Evolutionary conservation across 495 filamentous ascomycete species (phyloP), one percentile per base, ranked within the genome.

Genomic region (Penicillium manginii): DNA sequence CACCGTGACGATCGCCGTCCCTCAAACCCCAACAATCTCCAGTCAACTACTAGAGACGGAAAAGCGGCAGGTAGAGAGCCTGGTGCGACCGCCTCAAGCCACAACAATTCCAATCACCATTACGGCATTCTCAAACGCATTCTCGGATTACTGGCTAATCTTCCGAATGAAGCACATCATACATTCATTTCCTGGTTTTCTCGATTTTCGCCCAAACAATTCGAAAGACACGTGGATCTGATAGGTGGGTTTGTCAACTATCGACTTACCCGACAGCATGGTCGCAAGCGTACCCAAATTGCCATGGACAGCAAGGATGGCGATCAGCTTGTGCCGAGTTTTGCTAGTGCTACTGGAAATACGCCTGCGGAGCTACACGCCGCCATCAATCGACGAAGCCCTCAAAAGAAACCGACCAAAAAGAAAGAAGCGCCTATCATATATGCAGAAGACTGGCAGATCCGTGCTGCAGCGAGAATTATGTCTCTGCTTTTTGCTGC

Each of bases 391-490:
- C 74, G 79, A 7, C 81, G 75, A 77, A 79, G 73, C 57, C 77
- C 70, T 52, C 79, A 65, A 69, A 86, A 73, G 70, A 59, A 64
- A 48, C 49, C 65, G 2, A 78, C 72, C 14, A 69, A 72, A 14
- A 73, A 77, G 12, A 69, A 73, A 12, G 78, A 80, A 15, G 79
- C 84, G 42, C 80, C 79, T 14, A 79, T 87, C 0, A 68, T 85
- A 1, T 96, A 96, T 63, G 80, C 83, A 22, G 91, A 93, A 52
- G 93, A 97, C 66, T 97, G 93, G 93, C 93, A 97, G 72, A 85
- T 96, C 40, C 89, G 87, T 64, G 89, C 89, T 19, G 90, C 89
- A 12, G 88, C 91, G 5, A 86, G 86, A 60, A 84, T 96, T 1
- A 90, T 96, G 84, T 86, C 89, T 4, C 65, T 96, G 26, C 72